Base-by-base conservation (phyloP, 148 eudicot species). In the Gaultheria prostrata region DNA sequence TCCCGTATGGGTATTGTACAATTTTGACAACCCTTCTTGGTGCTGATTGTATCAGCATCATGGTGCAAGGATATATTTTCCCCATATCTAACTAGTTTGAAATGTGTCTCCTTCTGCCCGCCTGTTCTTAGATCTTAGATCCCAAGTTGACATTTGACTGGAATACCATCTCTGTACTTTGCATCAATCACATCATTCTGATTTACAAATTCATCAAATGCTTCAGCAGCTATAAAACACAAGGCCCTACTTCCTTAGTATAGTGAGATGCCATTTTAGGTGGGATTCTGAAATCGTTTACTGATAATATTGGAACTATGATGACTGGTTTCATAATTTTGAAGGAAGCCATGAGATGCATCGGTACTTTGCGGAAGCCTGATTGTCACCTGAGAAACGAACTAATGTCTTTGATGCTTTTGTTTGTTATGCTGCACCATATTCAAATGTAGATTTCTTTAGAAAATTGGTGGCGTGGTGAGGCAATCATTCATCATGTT, bases 401-500 rank as follows among this genome's bases (percentile, higher is more conserved):
- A 26, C 32, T 76, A 0, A 24, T 13, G 79, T 30, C 59, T 26
- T 24, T 49, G 20, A 51, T 76, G 59, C 46, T 71, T 71, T 15
- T 71, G 61, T 48, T 48, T 76, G 32, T 48, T 46, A 48, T 26
- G 32, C 33, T 48, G 48, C 56, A 48, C 78, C 78, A n/a, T 48
- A n/a, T 30, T 18, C 35, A 67, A 67, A 12, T 28, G 35, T 28
- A 12, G 72, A 28, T 67, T 67, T 67, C 72, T 28, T 17, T 28
- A 30, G 10, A 8, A 63, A 75, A 24, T 21, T 26, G 79, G 80
- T 77, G 59, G 39, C 39, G 20, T 77, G 28, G 39, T 50, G 35
- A 77, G 59, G 59, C 28, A 77, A 77, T 51, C 20, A 26, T 30
- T 53, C n/a, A n/a, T 76, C 59, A 76, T 76, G n/a, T 39, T 53